phyloP scores from a whole-genome alignment of 192 early-diverging fungal genomes.

The Anaeromyces robustus region DNA sequence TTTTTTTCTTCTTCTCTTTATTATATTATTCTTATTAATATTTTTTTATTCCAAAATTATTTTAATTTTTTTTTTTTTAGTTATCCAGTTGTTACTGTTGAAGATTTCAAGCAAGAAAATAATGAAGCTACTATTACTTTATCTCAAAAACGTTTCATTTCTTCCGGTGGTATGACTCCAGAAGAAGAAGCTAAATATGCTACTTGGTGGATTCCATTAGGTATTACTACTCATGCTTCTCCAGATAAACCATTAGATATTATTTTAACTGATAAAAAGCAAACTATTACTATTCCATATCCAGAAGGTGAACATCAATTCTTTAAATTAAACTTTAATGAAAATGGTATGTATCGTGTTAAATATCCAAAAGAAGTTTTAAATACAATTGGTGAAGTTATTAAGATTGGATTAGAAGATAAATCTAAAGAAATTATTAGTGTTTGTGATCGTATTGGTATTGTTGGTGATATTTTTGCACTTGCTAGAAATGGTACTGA shows the following conservation, averaged over 20 bases:
- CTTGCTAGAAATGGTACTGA: constrained; percentile 62
- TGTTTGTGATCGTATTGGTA: constrained; percentile 60
- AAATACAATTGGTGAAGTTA: constrained; percentile 11
- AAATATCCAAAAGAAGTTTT: constrained; percentile 21
- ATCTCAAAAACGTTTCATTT: constrained; percentile 69
- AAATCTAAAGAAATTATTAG: constrained; percentile 7
- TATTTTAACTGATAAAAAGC: not conserved
- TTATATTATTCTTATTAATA: no score
- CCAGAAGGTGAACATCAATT: constrained; percentile 12
- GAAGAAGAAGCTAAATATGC: constrained; percentile 51
- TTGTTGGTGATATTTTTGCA: constrained; percentile 68
- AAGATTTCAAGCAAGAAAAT: constrained; percentile 21
- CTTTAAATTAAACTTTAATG: constrained; percentile 74
- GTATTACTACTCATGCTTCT: constrained; percentile 14
- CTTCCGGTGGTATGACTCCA: constrained; percentile 52
- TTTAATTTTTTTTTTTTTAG: not conserved
- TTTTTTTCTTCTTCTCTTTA: no score
- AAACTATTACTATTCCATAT: not conserved
- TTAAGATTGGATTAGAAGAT: constrained; percentile 22
- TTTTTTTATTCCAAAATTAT: no score
- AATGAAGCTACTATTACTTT: constrained; percentile 36
- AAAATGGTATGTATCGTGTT: constrained; percentile 76
- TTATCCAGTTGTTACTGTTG: constrained; percentile 52
- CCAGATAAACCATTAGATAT: not conserved
- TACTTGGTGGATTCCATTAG: constrained; percentile 74